A percentile compares a stretch with the other conserved stretches of the same genome.
phyloP scores from a whole-genome alignment of 169 alveolate species.

The Neospora caninum region DNA sequence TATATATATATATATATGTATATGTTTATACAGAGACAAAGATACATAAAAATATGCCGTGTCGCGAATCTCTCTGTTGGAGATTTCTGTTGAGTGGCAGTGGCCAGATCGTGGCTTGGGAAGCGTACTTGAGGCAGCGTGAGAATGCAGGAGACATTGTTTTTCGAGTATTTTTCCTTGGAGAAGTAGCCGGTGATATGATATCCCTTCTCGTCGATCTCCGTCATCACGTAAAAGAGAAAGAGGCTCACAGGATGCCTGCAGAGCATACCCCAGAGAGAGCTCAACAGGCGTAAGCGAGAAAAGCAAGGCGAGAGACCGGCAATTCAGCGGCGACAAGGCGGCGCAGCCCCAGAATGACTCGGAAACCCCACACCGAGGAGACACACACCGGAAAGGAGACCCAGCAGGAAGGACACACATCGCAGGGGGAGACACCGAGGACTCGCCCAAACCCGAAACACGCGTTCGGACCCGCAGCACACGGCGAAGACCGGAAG shows the following conservation, averaged over 20 bases:
- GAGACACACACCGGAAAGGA: too few species aligned
- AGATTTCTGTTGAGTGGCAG: too few species aligned
- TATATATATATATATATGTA: background rate
- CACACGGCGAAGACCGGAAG: too few species aligned
- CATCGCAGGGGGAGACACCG: too few species aligned
- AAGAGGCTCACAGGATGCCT: slow-evolving; percentile 86
- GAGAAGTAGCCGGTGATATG: slow-evolving; percentile 92
- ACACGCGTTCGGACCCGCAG: too few species aligned
- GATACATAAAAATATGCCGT: background rate
- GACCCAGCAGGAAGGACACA: too few species aligned
- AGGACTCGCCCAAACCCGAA: too few species aligned
- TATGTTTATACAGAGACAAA: background rate
- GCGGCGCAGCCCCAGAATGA: too few species aligned
- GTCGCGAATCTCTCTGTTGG: background rate
- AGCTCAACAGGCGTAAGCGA: background rate
- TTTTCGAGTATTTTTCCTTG: slow-evolving; percentile 88
- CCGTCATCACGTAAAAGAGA: slow-evolving; percentile 95
- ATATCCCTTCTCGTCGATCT: slow-evolving; percentile 87
- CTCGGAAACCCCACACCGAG: too few species aligned
- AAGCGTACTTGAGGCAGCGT: slow-evolving; percentile 85
- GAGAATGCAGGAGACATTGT: slow-evolving; percentile 90
- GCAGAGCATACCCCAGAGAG: background rate
- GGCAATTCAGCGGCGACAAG: too few species aligned
- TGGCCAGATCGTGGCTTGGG: too few species aligned
- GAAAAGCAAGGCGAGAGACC: background rate